Base-by-base conservation (phyloP, 805 yeast genomes). In the Saccharomycopsis malanga region DNA sequence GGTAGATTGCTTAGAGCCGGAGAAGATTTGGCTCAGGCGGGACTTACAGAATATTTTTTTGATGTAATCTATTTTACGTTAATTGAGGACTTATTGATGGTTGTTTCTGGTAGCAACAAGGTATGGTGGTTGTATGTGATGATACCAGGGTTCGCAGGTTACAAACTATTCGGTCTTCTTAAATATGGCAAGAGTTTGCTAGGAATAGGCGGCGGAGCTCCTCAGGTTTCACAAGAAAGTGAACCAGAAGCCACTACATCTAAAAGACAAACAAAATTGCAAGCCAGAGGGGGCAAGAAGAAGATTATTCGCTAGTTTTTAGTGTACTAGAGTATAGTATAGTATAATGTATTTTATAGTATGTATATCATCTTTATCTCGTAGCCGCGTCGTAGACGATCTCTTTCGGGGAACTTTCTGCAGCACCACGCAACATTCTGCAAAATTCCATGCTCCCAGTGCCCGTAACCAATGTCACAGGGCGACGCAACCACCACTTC, bases 1-100 rank as follows among this genome's bases (percentile, higher is more conserved):
- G 72, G 73, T 2, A 69, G 70, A 44, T 64, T 83, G 41, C 58
- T 73, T 2, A 64, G 61, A 10, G 61, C 83, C 1, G 91, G 89
- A 2, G 74, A 72, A 25, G 85, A 84, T 56, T 69, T 83, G 49
- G 62, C 62, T 46, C 84, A 76, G 50, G 58, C 62, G 3, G 93
- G 93, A 0, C 66, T 84, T 35, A 80, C 80, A 34, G 91, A 84
- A 61, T 83, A 80, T 66, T 65, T 83, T 69, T 80, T 80, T 58
- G 93, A 84, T 58, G 61, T 82, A 10, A 65, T 84, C 50, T 83
- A 83, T 58, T 61, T 83, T 39, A 81, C 88, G 2, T 71, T 81
- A 72, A 55, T 73, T 18, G 67, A 77, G 53, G 78, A 79, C 53
- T 46, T 81, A 1, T 62, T 81, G 44, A 73, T 78, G 67, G 55